phyloP scores from a whole-genome alignment of 805 yeast species.

The Suhomyces canberraensis region DNA sequence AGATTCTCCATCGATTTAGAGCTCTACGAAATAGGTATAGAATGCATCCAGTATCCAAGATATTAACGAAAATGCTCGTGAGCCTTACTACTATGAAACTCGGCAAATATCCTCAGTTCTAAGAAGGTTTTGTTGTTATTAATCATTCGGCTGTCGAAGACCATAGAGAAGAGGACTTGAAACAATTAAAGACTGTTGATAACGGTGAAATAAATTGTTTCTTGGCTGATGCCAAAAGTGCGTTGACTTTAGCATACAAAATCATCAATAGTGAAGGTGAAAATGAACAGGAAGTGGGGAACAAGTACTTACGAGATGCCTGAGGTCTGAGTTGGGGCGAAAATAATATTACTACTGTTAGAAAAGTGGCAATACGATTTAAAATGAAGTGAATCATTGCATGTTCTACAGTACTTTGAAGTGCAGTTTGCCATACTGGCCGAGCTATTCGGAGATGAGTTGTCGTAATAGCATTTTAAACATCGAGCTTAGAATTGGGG shows the following conservation, averaged over 20 bases:
- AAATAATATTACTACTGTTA: too few species aligned
- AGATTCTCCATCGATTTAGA: constrained; percentile 79
- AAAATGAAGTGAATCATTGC: too few species aligned
- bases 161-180: constrained; percentile 38
- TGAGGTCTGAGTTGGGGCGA: too few species aligned
- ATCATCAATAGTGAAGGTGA: constrained; percentile 40
- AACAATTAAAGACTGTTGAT: constrained; percentile 14
- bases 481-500: too few species aligned
- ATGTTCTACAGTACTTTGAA: too few species aligned
- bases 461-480: too few species aligned
- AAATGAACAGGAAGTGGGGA: constrained; percentile 59
- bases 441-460: too few species aligned
- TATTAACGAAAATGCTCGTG: constrained; percentile 80
- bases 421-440: too few species aligned
- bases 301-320: too few species aligned
- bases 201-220: constrained; percentile 26
- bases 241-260: constrained; percentile 45
- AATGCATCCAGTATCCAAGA: constrained; percentile 64
- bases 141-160: too few species aligned
- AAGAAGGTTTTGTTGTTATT: too few species aligned
- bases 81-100: constrained; percentile 77
- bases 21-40: constrained; percentile 59
- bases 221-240: constrained; percentile 39
- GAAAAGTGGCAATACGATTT: too few species aligned
- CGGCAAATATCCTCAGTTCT: constrained; percentile 55